A percentile compares a stretch with the other conserved stretches of the same genome.
Conservation (phyloP, 2,329 filamentous ascomycete genomes). For the Stachybotrys elegans region DNA sequence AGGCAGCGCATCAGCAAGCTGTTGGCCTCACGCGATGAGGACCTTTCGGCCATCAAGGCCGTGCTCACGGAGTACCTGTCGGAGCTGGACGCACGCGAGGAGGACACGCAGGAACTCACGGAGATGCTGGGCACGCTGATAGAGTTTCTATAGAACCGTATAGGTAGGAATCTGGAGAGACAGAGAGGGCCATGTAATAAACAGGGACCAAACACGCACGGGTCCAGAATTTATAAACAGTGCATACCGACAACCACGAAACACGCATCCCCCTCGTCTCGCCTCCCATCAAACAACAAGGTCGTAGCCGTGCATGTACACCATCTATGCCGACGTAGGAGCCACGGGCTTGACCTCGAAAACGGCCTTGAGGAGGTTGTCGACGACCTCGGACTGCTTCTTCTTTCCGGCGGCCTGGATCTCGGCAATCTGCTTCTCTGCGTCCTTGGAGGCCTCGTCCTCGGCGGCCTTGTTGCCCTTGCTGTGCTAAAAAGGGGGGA, state of each 20-base stretch:
- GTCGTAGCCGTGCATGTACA: too few relatives aligned
- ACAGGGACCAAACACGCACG: too few relatives aligned
- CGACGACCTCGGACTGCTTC: slow-evolving; percentile 72
- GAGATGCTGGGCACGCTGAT: slow-evolving; percentile 52
- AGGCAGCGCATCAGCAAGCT: slow-evolving; percentile 57
- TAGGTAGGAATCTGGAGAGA: too few relatives aligned
- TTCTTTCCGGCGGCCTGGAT: slow-evolving; percentile 79
- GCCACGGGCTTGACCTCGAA: slow-evolving; percentile 72
- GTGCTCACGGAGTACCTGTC: slow-evolving; percentile 61
- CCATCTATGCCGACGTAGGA: slow-evolving; percentile 27
- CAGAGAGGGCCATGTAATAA: too few relatives aligned
- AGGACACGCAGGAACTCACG: slow-evolving; percentile 51
- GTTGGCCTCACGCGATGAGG: slow-evolving; percentile 64
- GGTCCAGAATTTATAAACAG: too few relatives aligned
- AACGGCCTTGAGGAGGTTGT: slow-evolving; percentile 79
- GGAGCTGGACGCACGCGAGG: slow-evolving; percentile 50
- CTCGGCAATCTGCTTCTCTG: slow-evolving; percentile 73
- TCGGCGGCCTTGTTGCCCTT: slow-evolving; percentile 81
- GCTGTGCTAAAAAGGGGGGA: slow-evolving; percentile 69
- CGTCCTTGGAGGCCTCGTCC: slow-evolving; percentile 71
- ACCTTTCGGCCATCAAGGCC: slow-evolving; percentile 54
- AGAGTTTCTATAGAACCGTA: slow-evolving; percentile 44
- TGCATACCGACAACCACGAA: too few relatives aligned
- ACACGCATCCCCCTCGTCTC: too few relatives aligned
- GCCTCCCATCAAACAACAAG: too few relatives aligned